Evolutionary conservation across 176 grass and related monocot species (phyloP), one percentile per base, ranked within the genome.

Genomic region (Dactylis glomerata): DNA sequence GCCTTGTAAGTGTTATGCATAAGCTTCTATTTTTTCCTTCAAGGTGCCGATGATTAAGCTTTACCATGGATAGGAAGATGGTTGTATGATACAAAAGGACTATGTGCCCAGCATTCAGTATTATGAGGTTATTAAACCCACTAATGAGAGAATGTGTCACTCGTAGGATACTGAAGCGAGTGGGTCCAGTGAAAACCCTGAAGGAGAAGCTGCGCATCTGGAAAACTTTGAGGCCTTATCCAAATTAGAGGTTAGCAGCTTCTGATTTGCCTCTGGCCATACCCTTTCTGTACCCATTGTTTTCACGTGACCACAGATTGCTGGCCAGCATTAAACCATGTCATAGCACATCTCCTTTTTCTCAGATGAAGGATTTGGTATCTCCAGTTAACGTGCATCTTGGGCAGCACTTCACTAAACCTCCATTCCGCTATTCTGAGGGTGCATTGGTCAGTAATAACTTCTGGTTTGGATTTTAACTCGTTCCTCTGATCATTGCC

Each of bases 351-450:
- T 90, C 47, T 82, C 34, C 80, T 90, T 89, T 88, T 86, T 86
- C 32, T 81, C 84, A 95, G 93, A 38, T 90, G 28, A 88, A 87
- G 44, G 86, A 95, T 58, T 84, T 80, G 52, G 80, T 95, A 51
- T 83, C 86, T 92, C 83, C 89, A 45, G 54, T 83, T 88, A 87
- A 89, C 9, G 89, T 95, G 22, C 81, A 93, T 86, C 85, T 90
- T 26, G 73, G 50, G 44, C 91, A 95, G 72, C 93, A 93, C 64
- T 91, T 89, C 45, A 98, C 96, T 33, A 95, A 95, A 88, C 91
- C 96, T 78, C 93, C 83, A 88, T 62, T 83, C 51, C 96, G 85
- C 33, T 98, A 90, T 89, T 95, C 93, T n/a, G 96, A 98, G 81
- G 82, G 83, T 76, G 76, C 91, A 78, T 83, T 98, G 89, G 96